A percentile compares a stretch with the other conserved stretches of the same genome.
Conservation (phyloP, 2,329 filamentous ascomycete genomes). For the Huntiella abstrusa region DNA sequence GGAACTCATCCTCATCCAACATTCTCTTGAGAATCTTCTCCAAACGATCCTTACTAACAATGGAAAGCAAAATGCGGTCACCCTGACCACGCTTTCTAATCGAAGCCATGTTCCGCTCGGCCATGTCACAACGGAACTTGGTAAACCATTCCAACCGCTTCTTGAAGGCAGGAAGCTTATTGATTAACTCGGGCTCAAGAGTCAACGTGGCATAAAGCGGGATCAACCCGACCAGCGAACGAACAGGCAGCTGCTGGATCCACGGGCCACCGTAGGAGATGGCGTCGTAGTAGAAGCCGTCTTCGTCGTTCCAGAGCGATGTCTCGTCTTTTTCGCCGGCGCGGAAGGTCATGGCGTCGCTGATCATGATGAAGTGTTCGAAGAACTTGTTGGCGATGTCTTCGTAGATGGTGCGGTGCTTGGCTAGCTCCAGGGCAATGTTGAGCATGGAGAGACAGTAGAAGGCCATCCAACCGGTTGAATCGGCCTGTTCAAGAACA, state of each 20-base stretch:
- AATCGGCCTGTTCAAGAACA: slow-evolving; percentile 87
- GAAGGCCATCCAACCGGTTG: slow-evolving; percentile 97
- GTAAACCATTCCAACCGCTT: slow-evolving; percentile 89
- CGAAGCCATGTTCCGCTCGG: slow-evolving; percentile 84
- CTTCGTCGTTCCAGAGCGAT: slow-evolving; percentile 88
- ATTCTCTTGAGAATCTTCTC: slow-evolving; percentile 77
- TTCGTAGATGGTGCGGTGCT: slow-evolving; percentile 87
- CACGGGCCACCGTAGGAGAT: slow-evolving; percentile 91
- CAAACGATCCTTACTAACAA: slow-evolving; percentile 85
- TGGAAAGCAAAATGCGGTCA: slow-evolving; percentile 66
- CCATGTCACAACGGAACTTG: slow-evolving; percentile 66
- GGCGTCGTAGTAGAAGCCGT: slow-evolving; percentile 96
- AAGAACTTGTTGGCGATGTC: slow-evolving; percentile 98
- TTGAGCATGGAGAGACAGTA: slow-evolving; percentile 95
- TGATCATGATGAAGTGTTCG: slow-evolving; percentile 95
- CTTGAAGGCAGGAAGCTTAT: slow-evolving; percentile 82
- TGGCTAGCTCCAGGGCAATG: slow-evolving; percentile 84
- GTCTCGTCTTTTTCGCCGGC: slow-evolving; percentile 51
- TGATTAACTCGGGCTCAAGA: slow-evolving; percentile 81
- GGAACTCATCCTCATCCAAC: slow-evolving; percentile 86
- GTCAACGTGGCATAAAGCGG: slow-evolving; percentile 85
- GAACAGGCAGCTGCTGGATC: slow-evolving; percentile 79
- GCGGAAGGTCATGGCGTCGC: slow-evolving; percentile 85
- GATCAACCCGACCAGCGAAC: slow-evolving; percentile 83
- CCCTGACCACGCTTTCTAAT: slow-evolving; percentile 83